A percentile compares a stretch with the other conserved stretches of the same genome.
Conservation (phyloP, 2,329 filamentous ascomycete genomes). For the Ramichloridium luteum region DNA sequence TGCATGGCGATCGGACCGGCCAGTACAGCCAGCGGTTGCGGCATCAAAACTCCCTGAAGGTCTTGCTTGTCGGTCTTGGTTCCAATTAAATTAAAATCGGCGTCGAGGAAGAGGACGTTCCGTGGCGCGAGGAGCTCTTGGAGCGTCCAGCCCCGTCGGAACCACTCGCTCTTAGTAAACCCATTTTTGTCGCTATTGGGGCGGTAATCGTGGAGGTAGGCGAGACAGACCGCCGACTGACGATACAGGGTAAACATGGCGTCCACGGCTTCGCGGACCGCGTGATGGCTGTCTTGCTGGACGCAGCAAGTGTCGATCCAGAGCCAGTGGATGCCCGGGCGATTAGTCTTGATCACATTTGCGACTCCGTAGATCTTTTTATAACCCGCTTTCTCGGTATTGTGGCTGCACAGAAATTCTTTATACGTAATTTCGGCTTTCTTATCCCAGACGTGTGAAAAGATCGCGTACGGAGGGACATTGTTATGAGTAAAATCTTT, state of each 20-base stretch:
- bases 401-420: constrained; percentile 7
- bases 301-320: constrained; percentile 19
- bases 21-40: no score
- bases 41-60: no score
- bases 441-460: background rate
- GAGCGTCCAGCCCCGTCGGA: constrained; percentile 4
- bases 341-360: constrained; percentile 6
- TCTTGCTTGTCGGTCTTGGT: background rate
- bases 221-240: no score
- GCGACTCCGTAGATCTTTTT: constrained; percentile 12
- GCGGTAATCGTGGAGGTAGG: no score
- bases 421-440: constrained; percentile 1
- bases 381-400: constrained; percentile 8
- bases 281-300: no score
- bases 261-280: no score
- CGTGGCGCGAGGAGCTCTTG: constrained; percentile 4
- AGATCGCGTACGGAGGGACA: background rate
- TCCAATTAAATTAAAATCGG: background rate
- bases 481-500: background rate
- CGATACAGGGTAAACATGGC: no score
- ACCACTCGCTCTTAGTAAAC: no score
- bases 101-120: constrained; percentile 1
- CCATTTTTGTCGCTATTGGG: no score
- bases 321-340: constrained; percentile 9
- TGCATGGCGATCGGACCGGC: constrained; percentile 5